These are phyloP conservation scores for Lasiodiplodia sp. DNA, from an alignment of 2,329 filamentous ascomycete genomes.

Conservation along the genomic window DNA sequence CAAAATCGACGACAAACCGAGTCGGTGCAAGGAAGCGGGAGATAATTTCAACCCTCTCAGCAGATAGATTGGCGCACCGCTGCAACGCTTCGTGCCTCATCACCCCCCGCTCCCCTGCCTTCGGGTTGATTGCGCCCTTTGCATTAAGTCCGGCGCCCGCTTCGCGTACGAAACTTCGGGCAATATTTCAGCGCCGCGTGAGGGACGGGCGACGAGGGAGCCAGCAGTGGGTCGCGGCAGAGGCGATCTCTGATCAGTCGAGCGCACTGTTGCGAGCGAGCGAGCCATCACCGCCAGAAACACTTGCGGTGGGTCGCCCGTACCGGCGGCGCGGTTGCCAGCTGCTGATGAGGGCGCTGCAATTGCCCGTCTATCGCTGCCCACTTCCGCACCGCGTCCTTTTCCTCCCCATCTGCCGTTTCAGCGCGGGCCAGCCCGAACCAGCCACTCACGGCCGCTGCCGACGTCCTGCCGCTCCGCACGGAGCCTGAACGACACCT, in stretches of 20 bases:
- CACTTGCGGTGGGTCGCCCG: constrained; percentile 10
- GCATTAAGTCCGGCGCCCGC: constrained; percentile 20
- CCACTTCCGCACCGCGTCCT: neutral
- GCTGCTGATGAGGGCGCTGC: neutral
- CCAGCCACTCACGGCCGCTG: constrained; percentile 14
- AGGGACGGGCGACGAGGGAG: constrained; percentile 9
- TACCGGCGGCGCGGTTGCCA: neutral
- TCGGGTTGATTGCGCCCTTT: constrained; percentile 20
- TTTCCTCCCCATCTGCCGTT: constrained; percentile 18
- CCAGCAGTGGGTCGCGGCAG: constrained; percentile 18
- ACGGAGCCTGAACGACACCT: constrained; percentile 6
- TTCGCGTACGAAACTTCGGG: constrained; percentile 14
- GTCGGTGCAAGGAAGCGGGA: constrained; percentile 10
- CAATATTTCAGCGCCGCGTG: constrained; percentile 22
- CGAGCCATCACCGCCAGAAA: constrained; percentile 6
- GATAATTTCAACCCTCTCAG: constrained; percentile 12
- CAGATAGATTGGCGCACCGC: constrained; percentile 22
- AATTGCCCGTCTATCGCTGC: neutral
- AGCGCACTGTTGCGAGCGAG: neutral
- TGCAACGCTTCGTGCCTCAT: constrained; percentile 23
- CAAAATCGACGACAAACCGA: constrained; percentile 23
- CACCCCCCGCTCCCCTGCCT: constrained; percentile 1
- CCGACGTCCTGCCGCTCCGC: constrained; percentile 6
- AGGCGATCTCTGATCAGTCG: constrained; percentile 22
- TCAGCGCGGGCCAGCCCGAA: constrained; percentile 7